phyloP scores from a whole-genome alignment of 2,329 filamentous ascomycete species.

The Ophiostoma pallidulum region DNA sequence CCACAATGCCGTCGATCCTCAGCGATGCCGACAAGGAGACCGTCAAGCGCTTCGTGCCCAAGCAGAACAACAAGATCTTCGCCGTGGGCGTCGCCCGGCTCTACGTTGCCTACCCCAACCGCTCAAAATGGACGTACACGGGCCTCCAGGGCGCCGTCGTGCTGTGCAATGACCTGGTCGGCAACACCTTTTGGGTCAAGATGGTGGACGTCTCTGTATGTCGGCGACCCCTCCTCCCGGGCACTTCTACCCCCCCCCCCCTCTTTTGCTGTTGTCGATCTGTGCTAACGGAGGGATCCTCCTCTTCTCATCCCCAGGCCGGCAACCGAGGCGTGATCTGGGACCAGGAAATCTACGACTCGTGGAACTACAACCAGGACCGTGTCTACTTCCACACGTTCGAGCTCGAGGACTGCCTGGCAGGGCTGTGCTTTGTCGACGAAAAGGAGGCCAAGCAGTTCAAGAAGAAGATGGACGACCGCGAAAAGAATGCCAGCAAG shows the following conservation, averaged over 20 bases:
- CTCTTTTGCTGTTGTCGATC: background rate
- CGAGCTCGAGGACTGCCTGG: conserved; percentile 85
- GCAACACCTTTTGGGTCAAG: conserved; percentile 95
- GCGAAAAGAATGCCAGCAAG: conserved; percentile 91
- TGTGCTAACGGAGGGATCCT: no score
- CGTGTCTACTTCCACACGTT: conserved; percentile 97
- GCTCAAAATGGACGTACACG: conserved; percentile 83
- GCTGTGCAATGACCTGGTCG: conserved; percentile 86
- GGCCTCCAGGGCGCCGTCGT: conserved; percentile 87
- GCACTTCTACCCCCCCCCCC: conserved; percentile 1
- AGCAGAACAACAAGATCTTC: conserved; percentile 93
- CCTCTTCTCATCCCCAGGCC: conserved; percentile 40
- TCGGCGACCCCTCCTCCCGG: background rate
- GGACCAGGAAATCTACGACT: conserved; percentile 97
- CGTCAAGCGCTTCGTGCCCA: conserved; percentile 89
- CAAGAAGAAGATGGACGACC: conserved; percentile 92
- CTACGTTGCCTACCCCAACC: conserved; percentile 84
- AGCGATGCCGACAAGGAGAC: conserved; percentile 92
- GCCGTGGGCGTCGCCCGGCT: conserved; percentile 88
- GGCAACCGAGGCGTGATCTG: conserved; percentile 78
- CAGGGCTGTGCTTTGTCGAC: conserved; percentile 84
- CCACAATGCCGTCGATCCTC: conserved; percentile 55
- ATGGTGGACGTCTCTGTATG: conserved; percentile 90
- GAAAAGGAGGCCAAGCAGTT: conserved; percentile 97
- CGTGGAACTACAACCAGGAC: conserved; percentile 92